A percentile compares a stretch with the other conserved stretches of the same genome.
Evolutionary conservation across 2,329 filamentous ascomycete genomes (phyloP).

Genomic region (Paracoccidioides lutzii): DNA sequence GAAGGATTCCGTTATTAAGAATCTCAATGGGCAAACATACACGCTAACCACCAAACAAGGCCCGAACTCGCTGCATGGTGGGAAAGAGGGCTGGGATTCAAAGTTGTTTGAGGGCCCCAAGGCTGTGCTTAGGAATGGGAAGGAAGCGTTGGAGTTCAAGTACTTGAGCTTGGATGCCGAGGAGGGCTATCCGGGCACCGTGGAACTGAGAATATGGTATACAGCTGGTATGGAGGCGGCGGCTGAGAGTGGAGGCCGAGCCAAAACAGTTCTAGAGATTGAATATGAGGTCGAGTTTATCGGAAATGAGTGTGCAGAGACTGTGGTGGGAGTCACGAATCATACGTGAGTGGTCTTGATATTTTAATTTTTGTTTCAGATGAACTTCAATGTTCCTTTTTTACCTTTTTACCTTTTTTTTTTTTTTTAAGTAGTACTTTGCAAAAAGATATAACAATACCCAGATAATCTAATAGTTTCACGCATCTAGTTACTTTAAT

Average conservation of each 20-base stretch:
- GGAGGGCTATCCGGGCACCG: slow-evolving; percentile 77
- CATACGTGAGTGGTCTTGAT: slow-evolving; percentile 53
- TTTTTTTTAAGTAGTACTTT: not conserved
- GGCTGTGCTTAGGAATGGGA: slow-evolving; percentile 43
- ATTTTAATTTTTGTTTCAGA: not conserved
- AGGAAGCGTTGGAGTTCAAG: slow-evolving; percentile 54
- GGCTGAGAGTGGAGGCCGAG: slow-evolving; percentile 39
- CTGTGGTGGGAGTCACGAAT: slow-evolving; percentile 84
- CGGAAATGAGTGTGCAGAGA: slow-evolving; percentile 68
- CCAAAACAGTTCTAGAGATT: slow-evolving; percentile 61
- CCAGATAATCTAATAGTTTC: not conserved
- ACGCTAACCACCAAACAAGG: slow-evolving; percentile 62
- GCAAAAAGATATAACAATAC: not conserved
- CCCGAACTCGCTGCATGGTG: slow-evolving; percentile 63
- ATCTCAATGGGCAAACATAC: slow-evolving; percentile 60
- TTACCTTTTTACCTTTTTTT: not conserved
- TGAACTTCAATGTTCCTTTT: not conserved
- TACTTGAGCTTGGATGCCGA: slow-evolving; percentile 65
- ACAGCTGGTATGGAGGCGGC: slow-evolving; percentile 53
- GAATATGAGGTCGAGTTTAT: slow-evolving; percentile 83
- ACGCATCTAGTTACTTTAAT: slow-evolving; percentile 50
- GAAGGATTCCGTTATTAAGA: slow-evolving; percentile 54
- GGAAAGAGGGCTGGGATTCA: slow-evolving; percentile 67
- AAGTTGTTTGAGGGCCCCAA: slow-evolving; percentile 60
- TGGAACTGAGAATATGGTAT: slow-evolving; percentile 68